These are phyloP conservation scores for Mycena sp. DNA, from an alignment of 1,284 basidiomycete species.

Conservation along the genomic window DNA sequence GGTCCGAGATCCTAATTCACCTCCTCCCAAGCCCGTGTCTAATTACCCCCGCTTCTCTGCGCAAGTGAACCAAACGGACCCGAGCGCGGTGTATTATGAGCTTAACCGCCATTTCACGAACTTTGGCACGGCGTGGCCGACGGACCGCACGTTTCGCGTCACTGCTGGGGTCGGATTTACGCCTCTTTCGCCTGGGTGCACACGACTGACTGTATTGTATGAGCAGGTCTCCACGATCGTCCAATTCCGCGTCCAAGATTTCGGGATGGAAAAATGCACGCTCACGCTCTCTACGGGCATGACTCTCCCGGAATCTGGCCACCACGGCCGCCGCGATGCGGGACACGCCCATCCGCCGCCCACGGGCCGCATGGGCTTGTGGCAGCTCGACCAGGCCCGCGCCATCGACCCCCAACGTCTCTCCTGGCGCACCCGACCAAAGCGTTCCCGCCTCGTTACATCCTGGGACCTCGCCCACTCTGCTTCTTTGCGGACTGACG, in stretches of 20 bases:
- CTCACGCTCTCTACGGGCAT: slow-evolving; percentile 25
- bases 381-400: slow-evolving; percentile 13
- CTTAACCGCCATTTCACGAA: slow-evolving; percentile 14
- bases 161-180: not conserved
- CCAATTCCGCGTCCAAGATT: slow-evolving; percentile 15
- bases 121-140: slow-evolving; percentile 16
- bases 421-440: slow-evolving; percentile 16
- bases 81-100: slow-evolving; percentile 1
- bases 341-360: not conserved
- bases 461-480: slow-evolving; percentile 15
- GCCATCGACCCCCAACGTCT: not conserved
- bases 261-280: slow-evolving; percentile 34
- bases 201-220: not conserved
- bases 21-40: slow-evolving; percentile 10
- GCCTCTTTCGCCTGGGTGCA: not conserved
- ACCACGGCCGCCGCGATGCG: slow-evolving; percentile 9
- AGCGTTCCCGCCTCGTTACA: not conserved
- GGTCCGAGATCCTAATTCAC: not conserved
- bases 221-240: slow-evolving; percentile 42
- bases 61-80: not conserved
- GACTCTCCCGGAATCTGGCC: not conserved
- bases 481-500: not conserved
- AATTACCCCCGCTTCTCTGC: slow-evolving; percentile 5
- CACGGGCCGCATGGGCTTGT: slow-evolving; percentile 12
- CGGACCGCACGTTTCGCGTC: slow-evolving; percentile 16